These are phyloP conservation scores for Colletotrichum falcatum DNA, from an alignment of 2,329 filamentous ascomycete genomes.

Conservation along the genomic window DNA sequence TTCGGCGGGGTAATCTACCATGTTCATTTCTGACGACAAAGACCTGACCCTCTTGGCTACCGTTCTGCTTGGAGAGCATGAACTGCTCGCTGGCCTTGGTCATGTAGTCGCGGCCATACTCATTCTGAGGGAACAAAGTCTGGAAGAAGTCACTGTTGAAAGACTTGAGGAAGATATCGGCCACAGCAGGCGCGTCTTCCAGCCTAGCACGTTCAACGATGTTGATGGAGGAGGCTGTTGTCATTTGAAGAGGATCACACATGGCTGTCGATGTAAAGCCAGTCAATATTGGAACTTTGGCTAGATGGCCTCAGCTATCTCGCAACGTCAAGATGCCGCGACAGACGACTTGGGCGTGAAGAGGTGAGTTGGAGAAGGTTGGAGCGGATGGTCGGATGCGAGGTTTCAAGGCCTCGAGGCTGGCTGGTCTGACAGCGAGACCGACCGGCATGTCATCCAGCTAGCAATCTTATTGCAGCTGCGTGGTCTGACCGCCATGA, in stretches of 20 bases:
- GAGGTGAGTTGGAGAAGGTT: slow-evolving; percentile 17
- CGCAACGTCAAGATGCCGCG: neutral
- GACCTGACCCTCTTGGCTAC: slow-evolving; percentile 26
- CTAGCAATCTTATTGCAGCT: neutral
- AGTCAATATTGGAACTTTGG: neutral
- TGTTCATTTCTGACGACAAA: slow-evolving; percentile 32
- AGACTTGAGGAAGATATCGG: slow-evolving; percentile 35
- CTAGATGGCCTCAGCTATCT: neutral
- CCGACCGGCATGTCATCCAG: neutral
- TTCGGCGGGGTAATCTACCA: neutral
- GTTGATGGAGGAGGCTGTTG: neutral
- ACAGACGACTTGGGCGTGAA: slow-evolving; percentile 14
- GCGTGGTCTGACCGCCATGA: neutral
- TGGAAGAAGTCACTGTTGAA: slow-evolving; percentile 39
- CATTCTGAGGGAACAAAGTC: slow-evolving; percentile 32
- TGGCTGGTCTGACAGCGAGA: neutral
- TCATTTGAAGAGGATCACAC: neutral
- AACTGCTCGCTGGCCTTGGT: slow-evolving; percentile 26
- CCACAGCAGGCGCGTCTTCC: slow-evolving; percentile 31
- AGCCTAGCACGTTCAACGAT: slow-evolving; percentile 27
- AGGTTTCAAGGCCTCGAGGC: neutral
- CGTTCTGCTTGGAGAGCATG: slow-evolving; percentile 25
- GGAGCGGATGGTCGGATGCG: neutral
- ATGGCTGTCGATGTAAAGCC: neutral
- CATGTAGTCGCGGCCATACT: slow-evolving; percentile 32